These are phyloP conservation scores for Hordeum marinum DNA, from an alignment of 176 grass and related monocot species.

Conservation along the genomic window DNA sequence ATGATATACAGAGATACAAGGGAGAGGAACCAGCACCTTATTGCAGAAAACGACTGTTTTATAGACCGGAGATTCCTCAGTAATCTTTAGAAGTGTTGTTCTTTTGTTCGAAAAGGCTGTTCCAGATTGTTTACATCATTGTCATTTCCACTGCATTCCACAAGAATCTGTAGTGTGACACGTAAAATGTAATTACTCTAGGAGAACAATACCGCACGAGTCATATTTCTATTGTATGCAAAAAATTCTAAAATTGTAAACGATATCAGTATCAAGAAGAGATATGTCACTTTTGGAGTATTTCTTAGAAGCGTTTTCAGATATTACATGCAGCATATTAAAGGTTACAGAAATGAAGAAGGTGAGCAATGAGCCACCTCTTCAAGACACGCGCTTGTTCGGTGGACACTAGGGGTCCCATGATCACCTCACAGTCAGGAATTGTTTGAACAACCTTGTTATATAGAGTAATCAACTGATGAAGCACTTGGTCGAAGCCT, in stretches of 20 bases:
- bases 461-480: conserved; percentile 42
- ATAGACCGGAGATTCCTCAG: conserved; percentile 50
- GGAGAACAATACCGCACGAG: neutral
- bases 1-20: neutral
- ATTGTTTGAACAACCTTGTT: too few relatives aligned
- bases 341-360: neutral
- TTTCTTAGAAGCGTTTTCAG: neutral
- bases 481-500: conserved; percentile 81
- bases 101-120: conserved; percentile 82
- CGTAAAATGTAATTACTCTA: neutral
- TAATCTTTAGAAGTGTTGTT: conserved; percentile 55
- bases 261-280: neutral
- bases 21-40: conserved; percentile 33
- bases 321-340: neutral
- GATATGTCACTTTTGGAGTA: neutral
- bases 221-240: neutral
- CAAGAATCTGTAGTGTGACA: conserved; percentile 37
- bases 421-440: too few relatives aligned
- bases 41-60: conserved; percentile 91
- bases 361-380: neutral
- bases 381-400: too few relatives aligned
- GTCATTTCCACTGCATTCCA: conserved; percentile 86
- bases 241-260: neutral
- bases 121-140: conserved; percentile 74
- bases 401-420: too few relatives aligned